Conservation (phyloP, 345 rosid species). For the Brassica nigra region DNA sequence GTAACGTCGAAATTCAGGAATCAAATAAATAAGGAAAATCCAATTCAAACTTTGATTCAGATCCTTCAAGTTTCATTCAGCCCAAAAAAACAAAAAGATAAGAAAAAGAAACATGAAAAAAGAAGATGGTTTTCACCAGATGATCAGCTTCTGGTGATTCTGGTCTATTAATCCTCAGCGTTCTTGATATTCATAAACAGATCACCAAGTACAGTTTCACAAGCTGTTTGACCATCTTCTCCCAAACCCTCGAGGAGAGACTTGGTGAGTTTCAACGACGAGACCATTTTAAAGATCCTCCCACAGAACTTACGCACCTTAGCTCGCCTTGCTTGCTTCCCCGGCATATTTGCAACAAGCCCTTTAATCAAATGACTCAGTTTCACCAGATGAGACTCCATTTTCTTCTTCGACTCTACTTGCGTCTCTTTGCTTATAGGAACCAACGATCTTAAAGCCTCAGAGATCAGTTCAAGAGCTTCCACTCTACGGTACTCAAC, state of each 20-base stretch:
- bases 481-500: constrained; percentile 79
- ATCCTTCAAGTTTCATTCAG: constrained; percentile 17
- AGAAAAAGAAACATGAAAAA: constrained; percentile 3
- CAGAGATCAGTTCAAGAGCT: constrained; percentile 73
- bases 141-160: constrained; percentile 9
- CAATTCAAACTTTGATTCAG: constrained; percentile 14
- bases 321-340: constrained; percentile 63
- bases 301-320: constrained; percentile 71
- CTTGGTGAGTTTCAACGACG: constrained; percentile 53
- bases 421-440: constrained; percentile 39
- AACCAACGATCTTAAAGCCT: constrained; percentile 59
- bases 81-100: neutral
- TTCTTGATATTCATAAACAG: constrained; percentile 59
- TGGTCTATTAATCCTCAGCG: constrained; percentile 21
- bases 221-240: constrained; percentile 58
- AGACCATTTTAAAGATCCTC: constrained; percentile 60
- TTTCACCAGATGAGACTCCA: constrained; percentile 56
- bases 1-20: constrained; percentile 4
- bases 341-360: constrained; percentile 67
- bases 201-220: constrained; percentile 71
- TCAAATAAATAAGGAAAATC: constrained; percentile 10
- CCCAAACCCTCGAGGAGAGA: constrained; percentile 60
- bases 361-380: constrained; percentile 57
- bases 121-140: constrained; percentile 14
- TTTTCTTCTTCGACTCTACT: constrained; percentile 53